Conservation (phyloP, 1,284 basidiomycete genomes). For the Apiotrichum montevideense region DNA sequence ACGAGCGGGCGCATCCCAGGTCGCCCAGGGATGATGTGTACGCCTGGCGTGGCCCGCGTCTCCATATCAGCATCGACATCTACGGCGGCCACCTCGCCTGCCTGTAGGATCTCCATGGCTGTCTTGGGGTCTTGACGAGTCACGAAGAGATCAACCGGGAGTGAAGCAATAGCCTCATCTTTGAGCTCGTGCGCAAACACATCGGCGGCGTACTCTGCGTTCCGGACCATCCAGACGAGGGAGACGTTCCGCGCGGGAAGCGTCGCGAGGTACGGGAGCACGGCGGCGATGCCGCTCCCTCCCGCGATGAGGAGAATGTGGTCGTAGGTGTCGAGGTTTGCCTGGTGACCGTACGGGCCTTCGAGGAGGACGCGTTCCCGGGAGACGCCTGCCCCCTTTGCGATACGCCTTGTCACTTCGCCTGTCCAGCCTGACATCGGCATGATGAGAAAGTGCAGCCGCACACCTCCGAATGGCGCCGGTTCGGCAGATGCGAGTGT, state of each 20-base stretch:
- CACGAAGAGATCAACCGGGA: constrained; percentile 9
- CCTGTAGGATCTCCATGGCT: not conserved
- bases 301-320: constrained; percentile 24
- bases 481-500: constrained; percentile 19
- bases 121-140: not conserved
- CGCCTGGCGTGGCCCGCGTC: not conserved
- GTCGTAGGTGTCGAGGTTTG: constrained; percentile 16
- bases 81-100: not conserved
- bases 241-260: constrained; percentile 8
- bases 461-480: not conserved
- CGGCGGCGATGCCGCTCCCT: constrained; percentile 27
- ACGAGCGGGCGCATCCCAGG: constrained; percentile 18
- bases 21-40: constrained; percentile 11
- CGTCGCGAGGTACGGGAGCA: constrained; percentile 23
- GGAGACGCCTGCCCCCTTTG: not conserved
- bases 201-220: constrained; percentile 19
- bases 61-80: not conserved
- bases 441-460: constrained; percentile 23
- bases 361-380: constrained; percentile 20
- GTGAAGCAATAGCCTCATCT: not conserved
- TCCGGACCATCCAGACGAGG: constrained; percentile 25
- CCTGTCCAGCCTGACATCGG: constrained; percentile 21
- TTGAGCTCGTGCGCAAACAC: constrained; percentile 22
- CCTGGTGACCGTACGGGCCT: constrained; percentile 29
- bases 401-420: constrained; percentile 1